Conservation (phyloP, 768 basidiomycete genomes). For the Auriscalpium microsporum region DNA sequence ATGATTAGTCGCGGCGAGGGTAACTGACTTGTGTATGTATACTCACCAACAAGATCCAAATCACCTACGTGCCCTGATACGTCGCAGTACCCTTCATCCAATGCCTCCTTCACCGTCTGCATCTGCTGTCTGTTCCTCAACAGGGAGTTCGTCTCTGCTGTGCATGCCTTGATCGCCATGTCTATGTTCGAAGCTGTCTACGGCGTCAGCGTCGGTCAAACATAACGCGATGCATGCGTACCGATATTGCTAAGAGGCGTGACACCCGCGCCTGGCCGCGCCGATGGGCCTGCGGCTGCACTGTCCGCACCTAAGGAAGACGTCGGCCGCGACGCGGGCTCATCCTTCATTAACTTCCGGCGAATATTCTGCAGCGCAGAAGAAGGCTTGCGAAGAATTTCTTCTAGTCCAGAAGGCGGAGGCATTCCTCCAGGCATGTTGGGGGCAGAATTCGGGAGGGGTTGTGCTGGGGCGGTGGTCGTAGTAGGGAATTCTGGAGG, state of each 20-base stretch:
- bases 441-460: neutral
- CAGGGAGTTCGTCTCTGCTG: constrained; percentile 53
- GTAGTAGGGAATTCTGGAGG: neutral
- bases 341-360: neutral
- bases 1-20: neutral
- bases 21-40: neutral
- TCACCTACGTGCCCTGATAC: constrained; percentile 56
- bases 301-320: neutral
- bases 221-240: constrained; percentile 16
- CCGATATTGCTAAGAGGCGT: constrained; percentile 39
- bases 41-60: constrained; percentile 51
- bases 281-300: neutral
- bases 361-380: constrained; percentile 4
- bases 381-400: constrained; percentile 2
- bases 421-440: neutral
- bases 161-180: constrained; percentile 67
- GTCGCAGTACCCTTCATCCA: constrained; percentile 82
- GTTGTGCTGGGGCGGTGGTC: neutral
- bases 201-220: neutral
- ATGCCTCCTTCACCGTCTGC: constrained; percentile 62
- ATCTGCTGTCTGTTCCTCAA: constrained; percentile 60
- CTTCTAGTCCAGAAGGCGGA: constrained; percentile 8
- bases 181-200: constrained; percentile 13
- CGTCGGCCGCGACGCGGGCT: neutral
- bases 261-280: constrained; percentile 17